These are phyloP conservation scores for Selaginella moellendorffii DNA, from an alignment of 75 land plant species.

Conservation along the genomic window DNA sequence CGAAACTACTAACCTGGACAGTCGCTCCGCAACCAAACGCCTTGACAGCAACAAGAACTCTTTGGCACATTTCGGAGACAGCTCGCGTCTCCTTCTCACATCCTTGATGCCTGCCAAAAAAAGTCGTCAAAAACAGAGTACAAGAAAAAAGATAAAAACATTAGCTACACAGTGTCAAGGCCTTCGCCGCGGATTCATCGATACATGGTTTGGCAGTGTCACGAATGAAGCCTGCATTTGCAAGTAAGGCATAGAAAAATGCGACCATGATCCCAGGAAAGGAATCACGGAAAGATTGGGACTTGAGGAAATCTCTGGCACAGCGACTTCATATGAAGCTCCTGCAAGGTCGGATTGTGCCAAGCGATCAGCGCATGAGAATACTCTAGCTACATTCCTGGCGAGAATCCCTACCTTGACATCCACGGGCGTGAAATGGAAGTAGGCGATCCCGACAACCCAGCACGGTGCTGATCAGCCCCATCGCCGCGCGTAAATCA, in stretches of 20 bases:
- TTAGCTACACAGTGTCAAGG: slow-evolving; percentile 63
- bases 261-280: not conserved
- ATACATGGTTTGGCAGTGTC: slow-evolving; percentile 67
- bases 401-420: slow-evolving; percentile 65
- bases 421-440: slow-evolving; percentile 51
- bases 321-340: slow-evolving; percentile 46
- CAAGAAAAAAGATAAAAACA: not conserved
- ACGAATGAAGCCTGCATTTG: slow-evolving; percentile 58
- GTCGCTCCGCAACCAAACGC: slow-evolving; percentile 75
- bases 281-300: not conserved
- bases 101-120: slow-evolving; percentile 60
- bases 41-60: slow-evolving; percentile 50
- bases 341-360: slow-evolving; percentile 39
- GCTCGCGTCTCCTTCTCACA: slow-evolving; percentile 73
- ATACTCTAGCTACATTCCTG: no score
- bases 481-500: slow-evolving; percentile 43
- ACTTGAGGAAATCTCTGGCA: slow-evolving; percentile 49
- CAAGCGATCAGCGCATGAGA: not conserved
- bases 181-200: slow-evolving; percentile 59
- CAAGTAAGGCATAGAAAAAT: slow-evolving; percentile 4
- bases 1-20: slow-evolving; percentile 41
- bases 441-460: slow-evolving; percentile 60
- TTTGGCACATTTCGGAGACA: slow-evolving; percentile 67
- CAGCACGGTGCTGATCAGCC: slow-evolving; percentile 37
- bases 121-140: not conserved